Evolutionary conservation across 1,284 basidiomycete genomes (phyloP), one percentile per base, ranked within the genome.

Genomic region (Tilletia indica): DNA sequence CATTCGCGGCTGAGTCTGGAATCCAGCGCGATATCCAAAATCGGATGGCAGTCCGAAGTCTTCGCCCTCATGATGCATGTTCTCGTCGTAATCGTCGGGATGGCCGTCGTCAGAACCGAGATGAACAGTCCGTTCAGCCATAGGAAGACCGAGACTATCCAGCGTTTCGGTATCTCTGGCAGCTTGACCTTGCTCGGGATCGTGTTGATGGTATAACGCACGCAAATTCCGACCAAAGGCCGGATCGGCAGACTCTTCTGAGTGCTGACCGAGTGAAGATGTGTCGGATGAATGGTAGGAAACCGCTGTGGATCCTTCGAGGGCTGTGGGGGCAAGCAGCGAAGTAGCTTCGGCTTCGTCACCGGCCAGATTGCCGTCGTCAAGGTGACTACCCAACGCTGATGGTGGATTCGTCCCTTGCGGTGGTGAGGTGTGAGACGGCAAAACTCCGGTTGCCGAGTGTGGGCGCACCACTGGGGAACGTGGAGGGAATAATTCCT

Each of bases 181-280:
- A 42, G 31, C 19, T 39, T 9, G 4, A 14, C 34, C 19, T 9
- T 39, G 31, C 4, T 64, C 34, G 4, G 61, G 61, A 21, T 64
- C 61, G 19, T 64, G 61, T 34, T 39, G 36, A n/a, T 39, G 61
- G n/a, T 64, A 64, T 14, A 64, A 38, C 6, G 34, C 61, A 14
- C 61, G 61, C 31, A 64, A 34, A 19, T 64, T 64, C 3, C 34
- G 31, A 38, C 61, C 61, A 42, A 64, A 64, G 6, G 61, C 61
- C 9, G 61, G 61, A 16, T 64, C 61, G 31, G 61, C 61, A 19
- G 61, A 64, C 34, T 64, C 61, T 64, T 64, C 61, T 14, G 61
- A 64, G 0, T 64, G 61, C 3, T 64, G 31, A 12, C 61, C 61
- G 9, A 38, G 61, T 6, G 61, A 64, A 5, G 61, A 64, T 64